Conservation (phyloP, 345 rosid species). For the Firmiana major region DNA sequence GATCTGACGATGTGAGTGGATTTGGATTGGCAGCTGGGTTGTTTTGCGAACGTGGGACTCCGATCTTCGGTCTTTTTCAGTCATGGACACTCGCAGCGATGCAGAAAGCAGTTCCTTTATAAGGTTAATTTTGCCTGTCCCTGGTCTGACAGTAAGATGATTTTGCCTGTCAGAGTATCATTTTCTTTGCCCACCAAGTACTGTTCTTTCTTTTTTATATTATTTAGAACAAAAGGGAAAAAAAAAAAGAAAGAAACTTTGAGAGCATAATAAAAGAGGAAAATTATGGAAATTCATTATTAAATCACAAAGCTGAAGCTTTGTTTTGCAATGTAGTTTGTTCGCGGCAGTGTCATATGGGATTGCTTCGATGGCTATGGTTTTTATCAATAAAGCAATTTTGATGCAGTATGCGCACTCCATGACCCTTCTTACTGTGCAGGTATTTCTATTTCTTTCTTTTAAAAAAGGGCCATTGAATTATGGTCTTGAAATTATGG, state of each 20-base stretch:
- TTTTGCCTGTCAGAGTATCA: conserved; percentile 1
- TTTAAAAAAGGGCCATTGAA: background rate
- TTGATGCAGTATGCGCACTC: conserved; percentile 81
- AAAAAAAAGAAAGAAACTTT: background rate
- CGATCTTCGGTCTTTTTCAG: background rate
- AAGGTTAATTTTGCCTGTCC: conserved; percentile 21
- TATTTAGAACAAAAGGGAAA: too few relatives aligned
- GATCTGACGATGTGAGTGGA: conserved; percentile 5
- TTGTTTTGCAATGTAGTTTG: conserved; percentile 44
- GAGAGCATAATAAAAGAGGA: background rate
- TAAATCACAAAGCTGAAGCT: background rate
- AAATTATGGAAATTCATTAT: background rate
- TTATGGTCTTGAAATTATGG: background rate
- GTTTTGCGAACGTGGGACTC: background rate
- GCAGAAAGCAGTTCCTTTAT: conserved; percentile 36
- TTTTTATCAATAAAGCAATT: conserved; percentile 89
- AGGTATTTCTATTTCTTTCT: conserved; percentile 40
- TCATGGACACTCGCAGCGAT: conserved; percentile 36
- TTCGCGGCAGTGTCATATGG: conserved; percentile 85
- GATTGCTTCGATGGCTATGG: conserved; percentile 96
- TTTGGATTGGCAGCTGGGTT: background rate
- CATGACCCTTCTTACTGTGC: conserved; percentile 83
- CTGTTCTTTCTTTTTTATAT: background rate
- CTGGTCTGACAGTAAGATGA: conserved; percentile 2
- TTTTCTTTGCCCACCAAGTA: background rate